Base-by-base conservation (phyloP, 352 stramenopile species). In the Phytophthora pini region DNA sequence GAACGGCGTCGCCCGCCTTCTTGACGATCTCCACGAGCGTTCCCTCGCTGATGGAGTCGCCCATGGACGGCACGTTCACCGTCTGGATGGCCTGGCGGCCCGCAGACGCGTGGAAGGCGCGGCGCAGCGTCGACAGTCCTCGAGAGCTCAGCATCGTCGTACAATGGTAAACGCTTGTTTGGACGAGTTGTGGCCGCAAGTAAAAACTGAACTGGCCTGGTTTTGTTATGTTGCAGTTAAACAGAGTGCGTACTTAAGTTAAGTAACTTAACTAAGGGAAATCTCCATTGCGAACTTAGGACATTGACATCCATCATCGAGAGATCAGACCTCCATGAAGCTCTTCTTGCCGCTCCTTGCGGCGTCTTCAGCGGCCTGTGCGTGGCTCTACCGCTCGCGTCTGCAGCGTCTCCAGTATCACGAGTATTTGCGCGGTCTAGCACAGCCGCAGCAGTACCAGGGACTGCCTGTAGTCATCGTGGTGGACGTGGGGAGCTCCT, bases 41-140 rank as follows among this genome's bases (percentile, higher is more conserved):
- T 53, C 97, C 98, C 70, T 99, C 96, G 38, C 93, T 99, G 79
- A 99, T 99, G 46, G 95, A 99, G 81, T 99, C 95, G 40, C 88
- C 90, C 84, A 97, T 95, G 29, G 88, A 92, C 52, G 88, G 90
- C 26, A 97, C 88, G 38, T 92, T 91, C 22, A 97, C 83, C 5
- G 87, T 90, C 58, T 86, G 78, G 40, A 92, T 63, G n/a, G 79
- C 77, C 24, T 84, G 50, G 27, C 74, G 71, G 13, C 65, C 57
- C 15, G 59, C 49, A 17, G 77, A 80, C 55, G 73, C 62, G 65
- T 93, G 82, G 56, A 90, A 77, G n/a, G 65, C 71, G 56, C 73
- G 69, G 55, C 68, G 62, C 49, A 72, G 43, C 27, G 66, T 54
- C 29, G 55, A 6, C n/a, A 49, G 20, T 38, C 38, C 62, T 38